phyloP scores from a whole-genome alignment of 768 basidiomycete genomes.

The Phaeolepiota aurea region DNA sequence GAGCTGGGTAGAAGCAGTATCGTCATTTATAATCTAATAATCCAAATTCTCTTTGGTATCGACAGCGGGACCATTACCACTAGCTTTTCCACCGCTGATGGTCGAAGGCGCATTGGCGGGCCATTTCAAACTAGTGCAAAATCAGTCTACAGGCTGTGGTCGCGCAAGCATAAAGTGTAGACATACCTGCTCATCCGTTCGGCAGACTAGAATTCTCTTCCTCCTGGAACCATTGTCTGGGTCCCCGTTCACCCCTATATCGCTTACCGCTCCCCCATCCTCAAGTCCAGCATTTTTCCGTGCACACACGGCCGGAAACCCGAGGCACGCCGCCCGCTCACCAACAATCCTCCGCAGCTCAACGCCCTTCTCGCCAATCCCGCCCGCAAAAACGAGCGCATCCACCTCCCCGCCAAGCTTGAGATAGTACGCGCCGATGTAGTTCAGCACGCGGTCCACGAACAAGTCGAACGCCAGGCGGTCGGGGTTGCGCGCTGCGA shows the following conservation, averaged over 20 bases:
- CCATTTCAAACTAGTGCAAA: conserved; percentile 28
- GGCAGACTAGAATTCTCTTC: conserved; percentile 38
- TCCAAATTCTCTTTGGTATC: too few species aligned
- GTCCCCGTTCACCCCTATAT: conserved; percentile 26
- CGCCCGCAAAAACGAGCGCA: conserved; percentile 80
- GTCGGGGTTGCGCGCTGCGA: conserved; percentile 25
- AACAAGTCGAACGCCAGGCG: conserved; percentile 73
- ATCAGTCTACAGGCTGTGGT: conserved; percentile 1
- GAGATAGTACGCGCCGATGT: conserved; percentile 66
- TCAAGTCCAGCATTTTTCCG: conserved; percentile 35
- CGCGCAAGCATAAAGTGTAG: background rate
- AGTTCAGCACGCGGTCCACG: conserved; percentile 68
- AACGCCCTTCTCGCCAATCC: conserved; percentile 73
- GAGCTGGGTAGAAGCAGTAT: background rate
- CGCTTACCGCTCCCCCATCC: conserved; percentile 32
- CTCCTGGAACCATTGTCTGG: conserved; percentile 10
- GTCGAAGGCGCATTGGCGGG: conserved; percentile 25
- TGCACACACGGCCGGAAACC: conserved; percentile 43
- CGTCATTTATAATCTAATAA: background rate
- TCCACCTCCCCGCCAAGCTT: conserved; percentile 64
- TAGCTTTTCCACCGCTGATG: conserved; percentile 7
- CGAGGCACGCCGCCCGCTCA: conserved; percentile 48
- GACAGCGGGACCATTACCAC: too few species aligned
- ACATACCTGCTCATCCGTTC: conserved; percentile 58
- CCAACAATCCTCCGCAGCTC: conserved; percentile 54